Percentiles rank a stretch among this genome's conserved stretches.
Conservation (phyloP, 2,329 filamentous ascomycete genomes). For the Xylaria polymorpha region DNA sequence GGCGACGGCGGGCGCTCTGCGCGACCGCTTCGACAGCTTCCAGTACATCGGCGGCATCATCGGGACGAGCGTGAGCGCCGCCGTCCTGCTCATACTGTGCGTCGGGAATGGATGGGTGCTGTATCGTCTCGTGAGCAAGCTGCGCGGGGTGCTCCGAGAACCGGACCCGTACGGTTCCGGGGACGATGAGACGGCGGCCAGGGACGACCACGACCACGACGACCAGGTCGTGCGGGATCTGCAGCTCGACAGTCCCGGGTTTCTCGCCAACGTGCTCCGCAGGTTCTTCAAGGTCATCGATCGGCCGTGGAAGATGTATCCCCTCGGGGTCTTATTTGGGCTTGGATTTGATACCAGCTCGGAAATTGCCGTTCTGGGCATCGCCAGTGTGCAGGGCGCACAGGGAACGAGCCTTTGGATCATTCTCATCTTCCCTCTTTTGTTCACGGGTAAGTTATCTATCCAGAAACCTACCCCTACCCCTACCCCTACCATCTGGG, state of each 20-base stretch:
- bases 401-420: slow-evolving; percentile 92
- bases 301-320: slow-evolving; percentile 78
- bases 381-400: slow-evolving; percentile 86
- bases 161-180: slow-evolving; percentile 50
- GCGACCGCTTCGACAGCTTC: slow-evolving; percentile 83
- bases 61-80: slow-evolving; percentile 86
- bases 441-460: slow-evolving; percentile 79
- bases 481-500: too few species aligned
- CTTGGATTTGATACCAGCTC: slow-evolving; percentile 96
- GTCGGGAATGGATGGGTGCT: slow-evolving; percentile 88
- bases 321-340: slow-evolving; percentile 81
- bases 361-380: slow-evolving; percentile 91
- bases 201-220: too few species aligned
- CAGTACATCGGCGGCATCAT: slow-evolving; percentile 85
- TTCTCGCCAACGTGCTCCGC: slow-evolving; percentile 77
- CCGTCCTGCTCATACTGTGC: slow-evolving; percentile 84
- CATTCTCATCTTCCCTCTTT: slow-evolving; percentile 87
- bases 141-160: slow-evolving; percentile 69
- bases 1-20: slow-evolving; percentile 85
- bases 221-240: slow-evolving; percentile 61
- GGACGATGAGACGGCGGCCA: slow-evolving; percentile 38
- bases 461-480: background rate
- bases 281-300: slow-evolving; percentile 80
- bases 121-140: slow-evolving; percentile 76
- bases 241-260: slow-evolving; percentile 80